A percentile compares a stretch with the other conserved stretches of the same genome.
phyloP scores from a whole-genome alignment of 83 land plant genomes.

The Isoetes engelmannii region DNA sequence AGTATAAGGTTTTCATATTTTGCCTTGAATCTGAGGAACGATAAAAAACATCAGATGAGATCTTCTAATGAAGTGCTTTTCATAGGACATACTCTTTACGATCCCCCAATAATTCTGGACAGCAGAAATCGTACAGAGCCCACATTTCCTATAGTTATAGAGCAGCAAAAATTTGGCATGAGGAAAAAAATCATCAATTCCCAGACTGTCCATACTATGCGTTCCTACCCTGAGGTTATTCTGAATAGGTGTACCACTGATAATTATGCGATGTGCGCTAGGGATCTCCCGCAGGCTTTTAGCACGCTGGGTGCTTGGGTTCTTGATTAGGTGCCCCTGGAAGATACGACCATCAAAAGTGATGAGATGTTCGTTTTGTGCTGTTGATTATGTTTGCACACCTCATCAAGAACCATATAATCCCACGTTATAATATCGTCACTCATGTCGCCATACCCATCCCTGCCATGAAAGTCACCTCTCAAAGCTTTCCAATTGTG shows the following conservation, averaged over 20 bases:
- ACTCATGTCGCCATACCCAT: constrained; percentile 35
- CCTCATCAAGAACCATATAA: constrained; percentile 96
- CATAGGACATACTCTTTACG: constrained; percentile 55
- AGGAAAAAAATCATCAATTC: neutral
- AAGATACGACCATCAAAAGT: neutral
- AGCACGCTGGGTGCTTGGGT: constrained; percentile 88
- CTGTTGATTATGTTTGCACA: constrained; percentile 2
- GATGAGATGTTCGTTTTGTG: neutral
- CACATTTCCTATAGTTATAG: constrained; percentile 62
- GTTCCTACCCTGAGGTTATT: constrained; percentile 68
- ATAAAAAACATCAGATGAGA: neutral
- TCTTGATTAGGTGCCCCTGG: constrained; percentile 94
- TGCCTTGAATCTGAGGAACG: constrained; percentile 58
- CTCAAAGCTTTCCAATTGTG: constrained; percentile 68
- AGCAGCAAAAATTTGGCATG: neutral
- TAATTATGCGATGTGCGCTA: constrained; percentile 69
- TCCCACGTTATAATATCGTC: constrained; percentile 75
- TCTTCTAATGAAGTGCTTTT: neutral
- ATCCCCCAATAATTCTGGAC: constrained; percentile 85
- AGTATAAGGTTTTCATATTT: constrained; percentile 72
- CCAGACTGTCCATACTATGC: neutral
- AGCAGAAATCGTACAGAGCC: constrained; percentile 94
- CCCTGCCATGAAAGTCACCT: constrained; percentile 41
- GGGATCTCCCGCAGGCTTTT: constrained; percentile 84
- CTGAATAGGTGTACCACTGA: constrained; percentile 96